Conservation (phyloP, 768 basidiomycete genomes). For the Mycena kentingensis region DNA sequence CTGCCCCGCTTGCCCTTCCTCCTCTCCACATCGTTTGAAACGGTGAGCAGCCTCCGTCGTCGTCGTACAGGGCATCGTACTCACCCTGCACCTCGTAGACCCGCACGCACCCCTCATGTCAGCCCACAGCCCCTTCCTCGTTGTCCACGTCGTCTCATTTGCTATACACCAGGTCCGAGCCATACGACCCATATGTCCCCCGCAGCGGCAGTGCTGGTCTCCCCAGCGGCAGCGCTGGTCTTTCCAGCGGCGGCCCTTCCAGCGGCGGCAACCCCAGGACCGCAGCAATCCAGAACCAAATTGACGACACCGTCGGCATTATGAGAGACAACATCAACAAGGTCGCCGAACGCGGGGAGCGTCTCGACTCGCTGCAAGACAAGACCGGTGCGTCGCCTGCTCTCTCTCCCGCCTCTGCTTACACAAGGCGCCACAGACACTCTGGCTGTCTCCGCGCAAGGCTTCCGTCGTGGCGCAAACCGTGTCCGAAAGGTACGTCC, state of each 20-base stretch:
- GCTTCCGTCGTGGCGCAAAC: constrained; percentile 96
- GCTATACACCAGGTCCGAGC: constrained; percentile 76
- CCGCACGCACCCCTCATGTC: constrained; percentile 41
- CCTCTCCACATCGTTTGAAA: constrained; percentile 39
- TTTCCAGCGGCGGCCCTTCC: constrained; percentile 50
- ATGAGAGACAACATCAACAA: constrained; percentile 99
- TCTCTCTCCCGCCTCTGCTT: constrained; percentile 5
- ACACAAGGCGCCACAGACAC: constrained; percentile 61
- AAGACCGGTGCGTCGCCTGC: constrained; percentile 83
- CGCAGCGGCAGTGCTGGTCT: constrained; percentile 71
- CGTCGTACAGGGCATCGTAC: too few relatives aligned
- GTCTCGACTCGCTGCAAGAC: constrained; percentile 92
- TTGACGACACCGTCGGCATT: constrained; percentile 94
- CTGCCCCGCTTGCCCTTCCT: constrained; percentile 13
- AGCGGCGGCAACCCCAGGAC: constrained; percentile 77
- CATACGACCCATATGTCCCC: constrained; percentile 98
- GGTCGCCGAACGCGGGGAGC: constrained; percentile 93
- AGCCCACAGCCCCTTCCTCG: constrained; percentile 24
- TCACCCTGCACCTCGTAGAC: too few relatives aligned
- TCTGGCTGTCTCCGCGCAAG: constrained; percentile 97
- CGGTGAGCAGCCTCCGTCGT: constrained; percentile 32
- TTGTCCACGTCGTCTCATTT: constrained; percentile 19
- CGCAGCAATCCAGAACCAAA: constrained; percentile 94
- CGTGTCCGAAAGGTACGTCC: constrained; percentile 88
- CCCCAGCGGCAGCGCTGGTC: constrained; percentile 53